Conservation (phyloP, 2,329 filamentous ascomycete genomes). For the Alternaria consortialis region DNA sequence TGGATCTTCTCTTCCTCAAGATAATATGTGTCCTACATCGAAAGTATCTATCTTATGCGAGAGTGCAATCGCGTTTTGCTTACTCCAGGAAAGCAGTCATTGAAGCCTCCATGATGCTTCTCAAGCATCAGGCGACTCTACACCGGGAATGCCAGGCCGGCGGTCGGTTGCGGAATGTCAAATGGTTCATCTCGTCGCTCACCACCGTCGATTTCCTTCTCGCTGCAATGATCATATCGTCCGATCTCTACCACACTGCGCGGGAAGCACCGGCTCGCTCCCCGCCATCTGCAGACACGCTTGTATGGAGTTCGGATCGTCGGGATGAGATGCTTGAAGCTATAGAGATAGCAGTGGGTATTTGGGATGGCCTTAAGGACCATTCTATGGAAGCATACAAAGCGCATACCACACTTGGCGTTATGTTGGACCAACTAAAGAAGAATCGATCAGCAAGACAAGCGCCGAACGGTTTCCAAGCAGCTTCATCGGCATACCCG, state of each 20-base stretch:
- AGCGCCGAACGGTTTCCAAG: constrained; percentile 43
- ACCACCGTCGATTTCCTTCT: constrained; percentile 87
- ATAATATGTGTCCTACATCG: constrained; percentile 88
- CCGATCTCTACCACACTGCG: constrained; percentile 79
- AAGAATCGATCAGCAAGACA: constrained; percentile 52
- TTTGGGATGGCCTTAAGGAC: constrained; percentile 82
- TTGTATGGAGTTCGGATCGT: constrained; percentile 57
- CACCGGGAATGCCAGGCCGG: constrained; percentile 76
- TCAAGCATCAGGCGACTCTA: constrained; percentile 79
- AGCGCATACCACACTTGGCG: constrained; percentile 78
- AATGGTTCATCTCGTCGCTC: constrained; percentile 81
- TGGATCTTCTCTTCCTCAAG: constrained; percentile 88
- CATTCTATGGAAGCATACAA: constrained; percentile 91
- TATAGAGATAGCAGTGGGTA: constrained; percentile 75
- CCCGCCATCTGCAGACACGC: constrained; percentile 48
- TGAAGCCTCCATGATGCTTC: constrained; percentile 82
- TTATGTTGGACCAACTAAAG: constrained; percentile 84
- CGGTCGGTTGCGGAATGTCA: constrained; percentile 75
- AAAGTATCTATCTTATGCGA: constrained; percentile 80
- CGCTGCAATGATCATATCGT: constrained; percentile 82
- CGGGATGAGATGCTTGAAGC: constrained; percentile 78
- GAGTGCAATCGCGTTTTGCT: constrained; percentile 78
- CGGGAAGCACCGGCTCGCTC: constrained; percentile 51
- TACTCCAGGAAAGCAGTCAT: constrained; percentile 86
- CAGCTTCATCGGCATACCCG: constrained; percentile 41